phyloP scores from a whole-genome alignment of 352 stramenopile genomes.

The Pilasporangium apinafurcum region DNA sequence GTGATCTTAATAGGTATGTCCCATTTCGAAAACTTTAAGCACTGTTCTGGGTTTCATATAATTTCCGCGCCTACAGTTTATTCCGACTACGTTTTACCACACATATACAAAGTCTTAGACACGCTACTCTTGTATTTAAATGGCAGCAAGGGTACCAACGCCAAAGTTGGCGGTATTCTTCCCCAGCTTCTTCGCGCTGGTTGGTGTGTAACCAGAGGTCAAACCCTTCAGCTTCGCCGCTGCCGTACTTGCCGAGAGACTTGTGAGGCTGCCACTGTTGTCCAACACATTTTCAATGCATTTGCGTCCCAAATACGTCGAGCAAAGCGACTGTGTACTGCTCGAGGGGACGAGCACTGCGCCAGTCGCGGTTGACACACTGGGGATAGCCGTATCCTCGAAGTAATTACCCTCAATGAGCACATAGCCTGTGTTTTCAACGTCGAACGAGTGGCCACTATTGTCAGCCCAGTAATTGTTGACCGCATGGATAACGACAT shows the following conservation, averaged over 20 bases:
- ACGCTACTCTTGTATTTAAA: too few relatives aligned
- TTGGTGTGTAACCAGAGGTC: not conserved
- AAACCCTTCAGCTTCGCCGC: not conserved
- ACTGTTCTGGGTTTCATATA: too few relatives aligned
- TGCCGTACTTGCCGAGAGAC: not conserved
- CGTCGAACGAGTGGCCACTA: conserved; percentile 28
- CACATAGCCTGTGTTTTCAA: conserved; percentile 20
- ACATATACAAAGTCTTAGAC: too few relatives aligned
- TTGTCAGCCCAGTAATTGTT: conserved; percentile 46
- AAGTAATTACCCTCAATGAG: conserved; percentile 42
- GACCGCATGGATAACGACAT: conserved; percentile 17
- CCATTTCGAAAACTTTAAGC: too few relatives aligned
- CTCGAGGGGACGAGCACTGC: conserved; percentile 6
- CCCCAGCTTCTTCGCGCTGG: not conserved
- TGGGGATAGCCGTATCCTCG: conserved; percentile 18
- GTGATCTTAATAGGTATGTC: too few relatives aligned
- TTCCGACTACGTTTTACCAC: too few relatives aligned
- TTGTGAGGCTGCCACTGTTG: not conserved
- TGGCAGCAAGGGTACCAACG: not conserved
- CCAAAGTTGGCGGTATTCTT: conserved; percentile 2
- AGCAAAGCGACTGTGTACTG: conserved; percentile 4
- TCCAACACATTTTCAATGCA: conserved; percentile 1
- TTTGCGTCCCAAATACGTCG: conserved; percentile 1
- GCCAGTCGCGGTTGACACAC: conserved; percentile 2
- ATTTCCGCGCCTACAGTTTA: too few relatives aligned